Evolutionary conservation across 2,329 filamentous ascomycete genomes (phyloP).

Genomic region (Aspergillus fumigatiaffinis): DNA sequence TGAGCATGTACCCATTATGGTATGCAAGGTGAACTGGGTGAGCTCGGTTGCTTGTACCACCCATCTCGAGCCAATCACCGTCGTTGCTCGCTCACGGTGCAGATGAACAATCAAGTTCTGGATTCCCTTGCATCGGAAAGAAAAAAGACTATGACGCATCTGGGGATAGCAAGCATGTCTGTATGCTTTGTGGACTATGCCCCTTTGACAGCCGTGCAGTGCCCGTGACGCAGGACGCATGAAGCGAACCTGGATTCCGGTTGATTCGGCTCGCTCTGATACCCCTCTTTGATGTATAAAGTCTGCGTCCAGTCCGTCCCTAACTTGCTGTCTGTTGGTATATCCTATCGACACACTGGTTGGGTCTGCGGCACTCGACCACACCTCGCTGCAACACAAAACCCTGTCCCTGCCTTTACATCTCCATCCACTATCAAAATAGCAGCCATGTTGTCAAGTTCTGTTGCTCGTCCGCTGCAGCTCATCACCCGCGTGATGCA

Average conservation of each 20-base stretch:
- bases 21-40: background rate
- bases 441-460: conserved; percentile 20
- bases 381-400: background rate
- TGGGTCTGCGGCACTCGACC: background rate
- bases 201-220: background rate
- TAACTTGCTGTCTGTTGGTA: background rate
- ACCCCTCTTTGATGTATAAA: background rate
- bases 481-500: conserved; percentile 29
- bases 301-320: background rate
- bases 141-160: conserved; percentile 24
- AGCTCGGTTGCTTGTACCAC: background rate
- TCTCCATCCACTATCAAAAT: background rate
- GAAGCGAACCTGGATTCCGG: conserved; percentile 1
- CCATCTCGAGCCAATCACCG: background rate
- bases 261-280: background rate
- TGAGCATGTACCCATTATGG: background rate
- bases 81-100: background rate
- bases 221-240: background rate
- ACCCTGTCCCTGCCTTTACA: background rate
- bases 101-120: background rate
- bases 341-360: background rate
- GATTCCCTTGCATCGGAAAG: background rate
- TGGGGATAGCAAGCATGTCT: conserved; percentile 13
- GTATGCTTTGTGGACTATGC: background rate
- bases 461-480: conserved; percentile 29